These are phyloP conservation scores for Fusarium chuoi DNA, from an alignment of 2,329 filamentous ascomycete genomes.

Conservation along the genomic window DNA sequence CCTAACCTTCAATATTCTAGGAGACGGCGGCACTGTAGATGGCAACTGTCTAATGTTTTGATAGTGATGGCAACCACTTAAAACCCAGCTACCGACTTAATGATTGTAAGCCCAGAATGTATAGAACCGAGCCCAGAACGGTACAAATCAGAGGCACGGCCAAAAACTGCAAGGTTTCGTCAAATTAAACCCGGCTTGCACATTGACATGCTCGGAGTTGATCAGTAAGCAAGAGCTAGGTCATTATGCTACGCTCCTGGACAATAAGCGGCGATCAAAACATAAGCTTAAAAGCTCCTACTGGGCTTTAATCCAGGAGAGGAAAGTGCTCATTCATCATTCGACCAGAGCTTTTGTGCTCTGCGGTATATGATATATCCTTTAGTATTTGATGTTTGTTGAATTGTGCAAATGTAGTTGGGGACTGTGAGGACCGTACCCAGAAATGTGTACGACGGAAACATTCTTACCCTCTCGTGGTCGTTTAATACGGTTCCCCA, in stretches of 20 bases:
- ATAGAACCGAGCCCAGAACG: fast-evolving
- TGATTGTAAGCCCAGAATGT: fast-evolving
- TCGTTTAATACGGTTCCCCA: fast-evolving
- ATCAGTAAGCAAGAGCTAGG: background rate
- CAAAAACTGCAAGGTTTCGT: background rate
- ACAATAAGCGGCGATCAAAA: background rate
- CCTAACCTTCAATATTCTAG: background rate
- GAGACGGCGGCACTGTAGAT: background rate
- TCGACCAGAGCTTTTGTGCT: fast-evolving
- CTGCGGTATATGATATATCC: fast-evolving
- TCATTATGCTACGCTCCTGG: background rate
- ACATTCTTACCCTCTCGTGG: background rate
- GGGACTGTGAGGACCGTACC: background rate
- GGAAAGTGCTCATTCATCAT: background rate
- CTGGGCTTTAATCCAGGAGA: background rate
- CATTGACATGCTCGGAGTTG: background rate
- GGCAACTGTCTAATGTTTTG: background rate
- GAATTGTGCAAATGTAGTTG: fast-evolving
- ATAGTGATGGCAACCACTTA: too few relatives aligned
- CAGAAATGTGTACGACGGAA: background rate
- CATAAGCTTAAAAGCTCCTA: background rate
- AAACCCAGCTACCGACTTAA: background rate
- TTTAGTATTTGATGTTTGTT: background rate
- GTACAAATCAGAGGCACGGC: background rate
- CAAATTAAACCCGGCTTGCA: background rate